These are phyloP conservation scores for Picochlorum sp. DNA, from an alignment of 139 green algal species.

Conservation along the genomic window DNA sequence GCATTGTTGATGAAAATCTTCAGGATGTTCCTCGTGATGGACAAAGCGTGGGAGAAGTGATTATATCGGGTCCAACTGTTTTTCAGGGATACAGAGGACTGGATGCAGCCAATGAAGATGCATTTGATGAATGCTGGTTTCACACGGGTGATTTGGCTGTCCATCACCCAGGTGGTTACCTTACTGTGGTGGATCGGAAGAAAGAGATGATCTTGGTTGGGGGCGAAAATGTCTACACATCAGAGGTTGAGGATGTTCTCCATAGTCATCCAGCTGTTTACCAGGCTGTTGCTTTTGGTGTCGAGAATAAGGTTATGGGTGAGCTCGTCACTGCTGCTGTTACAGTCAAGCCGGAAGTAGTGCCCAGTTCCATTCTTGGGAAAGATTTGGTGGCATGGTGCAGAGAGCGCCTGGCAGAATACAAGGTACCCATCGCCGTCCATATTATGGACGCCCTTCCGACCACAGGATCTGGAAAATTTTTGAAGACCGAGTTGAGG, in stretches of 20 bases:
- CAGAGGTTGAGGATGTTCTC: slow-evolving; percentile 79
- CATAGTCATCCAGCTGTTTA: slow-evolving; percentile 50
- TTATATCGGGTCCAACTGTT: slow-evolving; percentile 57
- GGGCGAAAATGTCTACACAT: slow-evolving; percentile 84
- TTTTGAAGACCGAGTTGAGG: slow-evolving; percentile 66
- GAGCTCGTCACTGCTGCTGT: slow-evolving; percentile 39
- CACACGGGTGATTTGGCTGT: slow-evolving; percentile 66
- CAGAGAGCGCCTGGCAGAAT: slow-evolving; percentile 51
- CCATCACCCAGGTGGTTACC: slow-evolving; percentile 40
- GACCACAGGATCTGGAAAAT: slow-evolving; percentile 68
- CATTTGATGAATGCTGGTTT: slow-evolving; percentile 59
- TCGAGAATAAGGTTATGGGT: slow-evolving; percentile 64
- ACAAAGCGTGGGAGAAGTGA: slow-evolving; percentile 54
- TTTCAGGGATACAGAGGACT: slow-evolving; percentile 58
- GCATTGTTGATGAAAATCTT: slow-evolving; percentile 41
- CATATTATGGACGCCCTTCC: slow-evolving; percentile 58
- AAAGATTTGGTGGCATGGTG: slow-evolving; percentile 63
- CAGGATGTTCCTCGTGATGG: slow-evolving; percentile 36
- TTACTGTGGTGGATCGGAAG: slow-evolving; percentile 72
- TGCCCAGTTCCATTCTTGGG: too few species aligned
- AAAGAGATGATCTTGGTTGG: slow-evolving; percentile 84
- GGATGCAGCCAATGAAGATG: slow-evolving; percentile 29
- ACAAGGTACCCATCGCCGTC: slow-evolving; percentile 64
- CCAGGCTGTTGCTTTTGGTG: slow-evolving; percentile 67
- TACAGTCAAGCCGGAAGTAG: slow-evolving; percentile 15